phyloP scores from a whole-genome alignment of 768 basidiomycete genomes.

The Suillus subalutaceus region DNA sequence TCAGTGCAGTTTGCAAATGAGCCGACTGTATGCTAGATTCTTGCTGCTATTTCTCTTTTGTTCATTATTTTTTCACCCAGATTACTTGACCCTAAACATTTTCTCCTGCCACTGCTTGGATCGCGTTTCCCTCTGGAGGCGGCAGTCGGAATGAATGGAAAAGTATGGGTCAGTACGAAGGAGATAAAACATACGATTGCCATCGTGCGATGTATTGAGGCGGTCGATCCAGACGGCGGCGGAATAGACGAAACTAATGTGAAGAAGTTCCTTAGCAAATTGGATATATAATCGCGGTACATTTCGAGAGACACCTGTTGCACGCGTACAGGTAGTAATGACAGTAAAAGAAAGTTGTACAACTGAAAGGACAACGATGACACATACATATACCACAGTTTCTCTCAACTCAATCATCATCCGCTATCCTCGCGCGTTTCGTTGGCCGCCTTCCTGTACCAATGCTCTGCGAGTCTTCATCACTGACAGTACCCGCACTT shows the following conservation, averaged over 20 bases:
- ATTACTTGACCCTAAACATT: conserved; percentile 79
- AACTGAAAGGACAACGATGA: conserved; percentile 9
- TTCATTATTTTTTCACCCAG: conserved; percentile 40
- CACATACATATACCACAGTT: neutral
- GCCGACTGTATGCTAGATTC: conserved; percentile 67
- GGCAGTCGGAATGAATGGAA: conserved; percentile 90
- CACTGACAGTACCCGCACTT: conserved; percentile 69
- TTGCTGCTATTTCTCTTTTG: conserved; percentile 6
- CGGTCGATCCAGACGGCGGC: conserved; percentile 74
- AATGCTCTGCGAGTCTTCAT: conserved; percentile 59
- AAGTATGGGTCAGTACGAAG: conserved; percentile 85
- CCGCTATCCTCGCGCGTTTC: conserved; percentile 68
- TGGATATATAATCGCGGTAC: conserved; percentile 40
- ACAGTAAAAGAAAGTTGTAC: conserved; percentile 7
- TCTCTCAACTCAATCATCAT: conserved; percentile 55
- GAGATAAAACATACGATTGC: conserved; percentile 76
- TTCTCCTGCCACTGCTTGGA: conserved; percentile 80
- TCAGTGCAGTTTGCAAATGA: conserved; percentile 81
- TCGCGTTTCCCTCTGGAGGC: conserved; percentile 82
- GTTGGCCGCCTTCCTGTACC: conserved; percentile 59
- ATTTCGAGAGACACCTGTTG: neutral
- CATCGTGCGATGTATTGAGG: conserved; percentile 77
- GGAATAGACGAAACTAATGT: conserved; percentile 57
- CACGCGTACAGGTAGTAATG: neutral
- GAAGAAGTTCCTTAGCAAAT: conserved; percentile 52